Evolutionary conservation across 1,139 yeast genomes (phyloP).

Genomic region (Torulaspora pretoriensis): DNA sequence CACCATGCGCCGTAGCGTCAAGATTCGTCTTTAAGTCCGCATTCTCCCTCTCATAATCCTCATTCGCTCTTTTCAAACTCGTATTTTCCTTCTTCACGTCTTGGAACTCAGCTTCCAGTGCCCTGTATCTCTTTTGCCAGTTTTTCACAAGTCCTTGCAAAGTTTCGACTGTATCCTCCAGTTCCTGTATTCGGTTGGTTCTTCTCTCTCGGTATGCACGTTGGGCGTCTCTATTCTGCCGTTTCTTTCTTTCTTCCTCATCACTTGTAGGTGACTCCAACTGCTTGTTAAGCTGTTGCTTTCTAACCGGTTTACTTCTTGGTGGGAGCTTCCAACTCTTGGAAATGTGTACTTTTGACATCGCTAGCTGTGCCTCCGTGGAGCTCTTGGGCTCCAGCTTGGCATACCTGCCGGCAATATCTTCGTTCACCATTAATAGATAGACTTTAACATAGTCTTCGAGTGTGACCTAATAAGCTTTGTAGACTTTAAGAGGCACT

Average conservation of each 20-base stretch:
- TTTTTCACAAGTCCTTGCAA: constrained; percentile 61
- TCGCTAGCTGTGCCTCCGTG: constrained; percentile 12
- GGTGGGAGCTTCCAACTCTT: constrained; percentile 22
- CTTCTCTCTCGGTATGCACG: constrained; percentile 60
- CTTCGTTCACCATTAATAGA: not conserved
- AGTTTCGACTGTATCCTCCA: constrained; percentile 62
- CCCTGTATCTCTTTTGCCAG: constrained; percentile 62
- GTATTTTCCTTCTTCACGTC: constrained; percentile 15
- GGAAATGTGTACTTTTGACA: constrained; percentile 23
- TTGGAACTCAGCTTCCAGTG: constrained; percentile 40
- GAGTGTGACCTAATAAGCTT: not conserved
- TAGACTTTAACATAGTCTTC: not conserved
- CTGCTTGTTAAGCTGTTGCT: constrained; percentile 11
- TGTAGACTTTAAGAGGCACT: not conserved
- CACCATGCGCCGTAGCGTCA: not conserved
- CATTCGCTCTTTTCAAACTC: constrained; percentile 7
- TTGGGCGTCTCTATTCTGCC: constrained; percentile 94
- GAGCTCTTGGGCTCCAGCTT: constrained; percentile 15
- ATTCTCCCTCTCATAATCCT: constrained; percentile 6
- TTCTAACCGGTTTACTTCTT: constrained; percentile 20
- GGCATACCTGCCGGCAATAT: constrained; percentile 9
- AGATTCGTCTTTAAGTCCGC: constrained; percentile 1
- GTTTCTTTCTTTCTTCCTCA: constrained; percentile 67
- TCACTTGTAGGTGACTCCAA: not conserved
- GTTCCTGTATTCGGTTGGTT: constrained; percentile 45